Conservation (phyloP, 768 basidiomycete genomes). For the Saitozyma sp. region DNA sequence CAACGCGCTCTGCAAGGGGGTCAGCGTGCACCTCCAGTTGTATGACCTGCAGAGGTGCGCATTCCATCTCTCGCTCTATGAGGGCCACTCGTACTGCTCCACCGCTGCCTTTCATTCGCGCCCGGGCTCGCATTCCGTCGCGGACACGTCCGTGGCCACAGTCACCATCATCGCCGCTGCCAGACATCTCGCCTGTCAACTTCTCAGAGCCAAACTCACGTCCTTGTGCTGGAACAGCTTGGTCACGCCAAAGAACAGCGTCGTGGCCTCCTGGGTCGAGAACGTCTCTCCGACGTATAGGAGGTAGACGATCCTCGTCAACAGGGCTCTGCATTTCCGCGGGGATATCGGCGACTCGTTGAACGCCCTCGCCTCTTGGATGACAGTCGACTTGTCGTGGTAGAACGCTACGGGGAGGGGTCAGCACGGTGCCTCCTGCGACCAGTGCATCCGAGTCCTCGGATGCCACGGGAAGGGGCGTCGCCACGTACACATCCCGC, state of each 20-base stretch:
- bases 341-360: constrained; percentile 99
- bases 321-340: constrained; percentile 89
- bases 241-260: constrained; percentile 96
- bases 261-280: constrained; percentile 92
- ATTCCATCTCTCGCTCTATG: too few species aligned
- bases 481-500: constrained; percentile 73
- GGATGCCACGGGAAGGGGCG: constrained; percentile 43
- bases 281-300: constrained; percentile 95
- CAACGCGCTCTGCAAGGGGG: constrained; percentile 59
- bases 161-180: not conserved
- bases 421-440: not conserved
- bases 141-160: too few species aligned
- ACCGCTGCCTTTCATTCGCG: too few species aligned
- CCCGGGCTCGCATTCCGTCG: too few species aligned
- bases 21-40: not conserved
- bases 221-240: constrained; percentile 99
- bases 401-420: constrained; percentile 43
- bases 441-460: not conserved
- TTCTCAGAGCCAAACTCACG: constrained; percentile 59
- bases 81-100: too few species aligned
- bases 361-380: constrained; percentile 98
- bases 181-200: not conserved
- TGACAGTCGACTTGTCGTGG: constrained; percentile 91
- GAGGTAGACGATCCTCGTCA: constrained; percentile 94
- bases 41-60: too few species aligned